Conservation (phyloP, 768 basidiomycete genomes). For the Chalciporus pseudorubinellus region DNA sequence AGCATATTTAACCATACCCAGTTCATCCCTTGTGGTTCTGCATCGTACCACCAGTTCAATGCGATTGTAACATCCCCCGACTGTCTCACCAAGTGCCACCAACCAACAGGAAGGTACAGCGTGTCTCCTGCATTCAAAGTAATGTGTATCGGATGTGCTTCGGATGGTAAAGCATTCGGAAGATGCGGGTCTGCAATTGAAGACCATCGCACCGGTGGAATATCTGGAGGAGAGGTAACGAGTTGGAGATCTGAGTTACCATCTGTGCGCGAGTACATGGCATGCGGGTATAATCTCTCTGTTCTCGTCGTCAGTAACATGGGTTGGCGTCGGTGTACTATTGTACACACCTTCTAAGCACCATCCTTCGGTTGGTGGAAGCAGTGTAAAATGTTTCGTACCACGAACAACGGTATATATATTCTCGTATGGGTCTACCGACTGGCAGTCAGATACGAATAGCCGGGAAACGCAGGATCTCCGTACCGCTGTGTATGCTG, state of each 20-base stretch:
- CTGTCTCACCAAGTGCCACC: slow-evolving; percentile 93
- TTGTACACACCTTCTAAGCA: slow-evolving; percentile 65
- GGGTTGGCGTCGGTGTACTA: neutral
- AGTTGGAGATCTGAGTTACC: slow-evolving; percentile 26
- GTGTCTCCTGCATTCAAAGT: slow-evolving; percentile 71
- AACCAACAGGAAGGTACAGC: slow-evolving; percentile 86
- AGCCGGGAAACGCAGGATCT: neutral
- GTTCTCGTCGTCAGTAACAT: slow-evolving; percentile 12
- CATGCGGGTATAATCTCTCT: slow-evolving; percentile 68
- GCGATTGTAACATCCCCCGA: slow-evolving; percentile 60
- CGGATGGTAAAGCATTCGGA: slow-evolving; percentile 44
- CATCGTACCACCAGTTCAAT: slow-evolving; percentile 89
- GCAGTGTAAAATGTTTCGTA: slow-evolving; percentile 77
- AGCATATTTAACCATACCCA: slow-evolving; percentile 71
- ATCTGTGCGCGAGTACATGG: slow-evolving; percentile 49
- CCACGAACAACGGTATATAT: slow-evolving; percentile 87
- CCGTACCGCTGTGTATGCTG: slow-evolving; percentile 80
- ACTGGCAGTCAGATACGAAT: neutral
- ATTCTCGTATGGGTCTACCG: slow-evolving; percentile 86
- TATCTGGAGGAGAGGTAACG: slow-evolving; percentile 27
- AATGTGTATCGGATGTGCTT: slow-evolving; percentile 64
- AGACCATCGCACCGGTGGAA: slow-evolving; percentile 74
- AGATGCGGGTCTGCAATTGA: slow-evolving; percentile 61
- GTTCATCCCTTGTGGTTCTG: slow-evolving; percentile 65
- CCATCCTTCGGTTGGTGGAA: slow-evolving; percentile 89